Evolutionary conservation across 352 stramenopile genomes (phyloP).

Genomic region (Phytophthora macrochlamydospora): DNA sequence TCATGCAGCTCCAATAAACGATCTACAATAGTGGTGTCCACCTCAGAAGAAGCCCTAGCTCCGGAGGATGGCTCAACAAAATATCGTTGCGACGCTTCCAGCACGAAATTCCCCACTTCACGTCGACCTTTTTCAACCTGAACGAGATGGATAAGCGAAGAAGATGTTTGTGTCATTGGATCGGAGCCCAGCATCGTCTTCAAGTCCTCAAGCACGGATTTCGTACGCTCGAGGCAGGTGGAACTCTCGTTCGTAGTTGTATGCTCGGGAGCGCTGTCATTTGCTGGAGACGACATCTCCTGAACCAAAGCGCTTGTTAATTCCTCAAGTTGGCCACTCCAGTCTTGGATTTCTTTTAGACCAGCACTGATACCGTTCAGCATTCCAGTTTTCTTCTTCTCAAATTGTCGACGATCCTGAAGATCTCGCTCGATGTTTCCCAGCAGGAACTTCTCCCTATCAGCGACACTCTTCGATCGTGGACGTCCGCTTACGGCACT

Average conservation of each 20-base stretch:
- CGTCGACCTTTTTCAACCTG: slow-evolving; percentile 60
- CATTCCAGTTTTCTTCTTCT: slow-evolving; percentile 29
- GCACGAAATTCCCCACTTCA: slow-evolving; percentile 54
- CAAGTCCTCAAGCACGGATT: slow-evolving; percentile 40
- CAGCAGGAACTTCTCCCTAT: slow-evolving; percentile 42
- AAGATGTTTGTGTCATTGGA: slow-evolving; percentile 49
- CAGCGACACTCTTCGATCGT: slow-evolving; percentile 27
- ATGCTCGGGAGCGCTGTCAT: slow-evolving; percentile 14
- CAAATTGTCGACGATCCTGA: slow-evolving; percentile 30
- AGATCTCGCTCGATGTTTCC: slow-evolving; percentile 54
- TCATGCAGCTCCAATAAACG: slow-evolving; percentile 47
- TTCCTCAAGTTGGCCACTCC: slow-evolving; percentile 33
- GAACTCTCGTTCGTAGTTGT: slow-evolving; percentile 24
- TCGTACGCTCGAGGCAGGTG: slow-evolving; percentile 28
- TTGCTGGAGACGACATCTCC: slow-evolving; percentile 34
- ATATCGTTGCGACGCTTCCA: slow-evolving; percentile 46
- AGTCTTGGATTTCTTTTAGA: slow-evolving; percentile 48
- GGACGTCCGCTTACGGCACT: slow-evolving; percentile 29
- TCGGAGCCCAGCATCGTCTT: slow-evolving; percentile 51
- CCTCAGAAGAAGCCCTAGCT: background rate
- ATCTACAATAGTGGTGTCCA: slow-evolving; percentile 14
- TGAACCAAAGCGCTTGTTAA: slow-evolving; percentile 37
- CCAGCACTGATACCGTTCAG: slow-evolving; percentile 19
- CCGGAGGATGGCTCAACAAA: slow-evolving; percentile 12
- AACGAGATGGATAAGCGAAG: slow-evolving; percentile 49